Evolutionary conservation across 345 rosid species (phyloP), one percentile per base, ranked within the genome.

Genomic region (Litchi chinensis): DNA sequence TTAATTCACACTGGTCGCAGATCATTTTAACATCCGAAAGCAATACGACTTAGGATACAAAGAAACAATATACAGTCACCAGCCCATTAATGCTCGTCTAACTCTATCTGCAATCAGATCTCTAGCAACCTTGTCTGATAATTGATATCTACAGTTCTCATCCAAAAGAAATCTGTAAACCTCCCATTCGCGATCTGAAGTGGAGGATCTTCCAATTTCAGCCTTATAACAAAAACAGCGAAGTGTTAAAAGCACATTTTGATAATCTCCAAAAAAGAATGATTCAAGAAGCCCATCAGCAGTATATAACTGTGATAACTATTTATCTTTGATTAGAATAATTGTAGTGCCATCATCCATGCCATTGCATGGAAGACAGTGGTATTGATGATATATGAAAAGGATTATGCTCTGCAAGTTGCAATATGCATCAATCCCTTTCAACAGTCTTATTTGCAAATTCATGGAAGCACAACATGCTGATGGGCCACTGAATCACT

Each of bases 101-200:
- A 93, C 98, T 78, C 75, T 88, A 72, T 93, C 89, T 37, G 79
- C 94, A 77, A 92, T 92, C 83, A 87, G 89, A 77, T 81, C 85
- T 76, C 91, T 89, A 73, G 87, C 89, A 67, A 68, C 79, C 60
- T 12, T 60, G n/a, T 52, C 83, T 10, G 85, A 79, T 26, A 88
- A 76, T 70, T 83, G 85, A 73, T 74, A 85, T 79, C 39, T 80
- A 74, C 87, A 80, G 40, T 84, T 89, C 73, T 90, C 95, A 32
- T 91, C 93, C 84, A 91, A 80, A 77, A 95, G 98, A 87, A 91
- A 92, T 64, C 92, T 89, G 89, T 91, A 95, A 18, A 93, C 87
- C 86, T 95, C 98, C 98, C 97, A 95, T 79, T 93, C 97, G 18
- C 91, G 85, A 71, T 80, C 91, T 43, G 87, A 81, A 32, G 89